Evolutionary conservation across 2,329 filamentous ascomycete species (phyloP), one percentile per base, ranked within the genome.

Genomic region (Trichoderma brevicompactum): DNA sequence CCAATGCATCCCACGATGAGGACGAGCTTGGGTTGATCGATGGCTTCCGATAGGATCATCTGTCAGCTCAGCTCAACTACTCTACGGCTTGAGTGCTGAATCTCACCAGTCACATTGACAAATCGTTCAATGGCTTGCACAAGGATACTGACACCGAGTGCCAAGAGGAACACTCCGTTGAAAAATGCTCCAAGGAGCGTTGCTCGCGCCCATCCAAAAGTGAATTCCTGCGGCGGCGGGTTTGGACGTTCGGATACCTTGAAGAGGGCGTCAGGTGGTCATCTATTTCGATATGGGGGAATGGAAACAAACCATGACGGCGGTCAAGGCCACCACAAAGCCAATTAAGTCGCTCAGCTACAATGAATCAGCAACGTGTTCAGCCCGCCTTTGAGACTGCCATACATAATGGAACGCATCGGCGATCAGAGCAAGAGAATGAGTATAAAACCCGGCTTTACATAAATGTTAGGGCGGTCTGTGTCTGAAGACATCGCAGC

Each of bases 121-220:
- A 92, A 92, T 41, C 90, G 81, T 75, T 93, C 89, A 58, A 93
- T 82, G 0, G 90, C 88, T 72, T 93, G 90, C 2, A 93, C 78
- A 40, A 90, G 83, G 56, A 93, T 91, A 74, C 89, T 92, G 41
- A 92, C 76, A 1, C 89, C 89, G 2, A 94, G 79, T 0, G 89
- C 90, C 15, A 92, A 76, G 1, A 94, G 81, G 66, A 94, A 91
- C 1, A 89, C 87, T 13, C 90, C 90, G 71, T 94, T 94, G 82
- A 93, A 94, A 75, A 94, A 94, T 23, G 89, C 89, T 5, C 90
- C 90, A 0, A 94, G 80, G 1, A 92, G 75, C n/a, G 86, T 84
- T 15, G 90, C 89, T 38, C 91, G 83, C 65, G 91, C 88, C 90
- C 89, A 93, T n/a, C 90, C 90, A 69, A 91, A 93, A 0, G 89